A percentile compares a stretch with the other conserved stretches of the same genome.
Evolutionary conservation across 257 asterid species (phyloP).

Genomic region (Forsythia viridissima): DNA sequence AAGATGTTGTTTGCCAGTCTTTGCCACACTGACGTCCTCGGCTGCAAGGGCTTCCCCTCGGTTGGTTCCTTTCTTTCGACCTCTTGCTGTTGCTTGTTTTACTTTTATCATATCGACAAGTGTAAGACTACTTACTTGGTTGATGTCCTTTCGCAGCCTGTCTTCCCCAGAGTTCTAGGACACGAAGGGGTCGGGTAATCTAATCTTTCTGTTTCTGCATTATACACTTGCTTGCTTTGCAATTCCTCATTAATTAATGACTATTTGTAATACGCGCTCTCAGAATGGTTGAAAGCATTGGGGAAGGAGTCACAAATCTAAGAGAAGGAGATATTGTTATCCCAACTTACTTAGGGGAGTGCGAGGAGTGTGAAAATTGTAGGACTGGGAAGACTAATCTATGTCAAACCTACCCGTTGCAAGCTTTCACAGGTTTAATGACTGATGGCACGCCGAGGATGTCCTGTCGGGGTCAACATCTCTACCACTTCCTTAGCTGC

Average conservation of each 20-base stretch:
- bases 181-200: slow-evolving; percentile 60
- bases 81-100: neutral
- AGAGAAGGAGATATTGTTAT: slow-evolving; percentile 39
- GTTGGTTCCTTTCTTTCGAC: slow-evolving; percentile 21
- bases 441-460: slow-evolving; percentile 38
- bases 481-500: slow-evolving; percentile 49
- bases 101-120: neutral
- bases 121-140: neutral
- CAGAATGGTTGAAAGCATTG: slow-evolving; percentile 41
- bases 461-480: slow-evolving; percentile 23
- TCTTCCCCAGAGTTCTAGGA: slow-evolving; percentile 49
- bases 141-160: slow-evolving; percentile 28
- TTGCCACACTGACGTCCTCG: slow-evolving; percentile 61
- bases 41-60: slow-evolving; percentile 45
- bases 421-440: slow-evolving; percentile 47
- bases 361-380: slow-evolving; percentile 38
- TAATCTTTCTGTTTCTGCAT: neutral
- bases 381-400: slow-evolving; percentile 37
- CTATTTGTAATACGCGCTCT: neutral
- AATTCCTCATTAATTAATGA: neutral
- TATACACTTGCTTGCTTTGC: neutral
- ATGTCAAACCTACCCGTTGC: slow-evolving; percentile 41
- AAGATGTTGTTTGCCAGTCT: slow-evolving; percentile 63
- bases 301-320: slow-evolving; percentile 36
- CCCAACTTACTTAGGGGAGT: slow-evolving; percentile 48